Evolutionary conservation across 345 rosid genomes (phyloP).

Genomic region (Hevea brasiliensis): DNA sequence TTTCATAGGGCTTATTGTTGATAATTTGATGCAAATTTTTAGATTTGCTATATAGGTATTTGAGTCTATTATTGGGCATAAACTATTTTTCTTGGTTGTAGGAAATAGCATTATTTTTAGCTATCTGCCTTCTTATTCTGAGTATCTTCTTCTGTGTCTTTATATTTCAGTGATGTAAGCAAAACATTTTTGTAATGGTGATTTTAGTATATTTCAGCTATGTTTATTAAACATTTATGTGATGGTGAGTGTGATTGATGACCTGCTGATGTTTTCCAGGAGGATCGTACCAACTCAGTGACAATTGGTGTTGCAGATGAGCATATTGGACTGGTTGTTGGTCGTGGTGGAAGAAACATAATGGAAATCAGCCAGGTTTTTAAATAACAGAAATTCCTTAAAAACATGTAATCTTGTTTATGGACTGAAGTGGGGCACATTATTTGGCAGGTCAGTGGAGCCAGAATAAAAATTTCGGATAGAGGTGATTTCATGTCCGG

Average conservation of each 20-base stretch:
- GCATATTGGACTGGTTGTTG: constrained; percentile 91
- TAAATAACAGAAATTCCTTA: constrained; percentile 3
- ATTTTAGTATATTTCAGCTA: too few species aligned
- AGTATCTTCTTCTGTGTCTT: neutral
- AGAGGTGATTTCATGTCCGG: constrained; percentile 95
- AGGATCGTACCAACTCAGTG: constrained; percentile 63
- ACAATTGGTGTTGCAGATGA: constrained; percentile 90
- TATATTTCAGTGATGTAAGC: neutral
- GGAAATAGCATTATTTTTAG: neutral
- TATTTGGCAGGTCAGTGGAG: constrained; percentile 75
- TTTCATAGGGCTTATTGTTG: neutral
- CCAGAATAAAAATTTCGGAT: constrained; percentile 90
- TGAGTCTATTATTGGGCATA: neutral
- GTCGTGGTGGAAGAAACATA: constrained; percentile 96
- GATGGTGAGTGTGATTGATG: neutral
- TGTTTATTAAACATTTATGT: neutral
- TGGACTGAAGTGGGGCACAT: constrained; percentile 14
- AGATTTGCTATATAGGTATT: neutral
- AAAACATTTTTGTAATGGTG: too few species aligned
- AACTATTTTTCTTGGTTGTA: neutral
- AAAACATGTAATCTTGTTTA: neutral
- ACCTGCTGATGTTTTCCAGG: constrained; percentile 49
- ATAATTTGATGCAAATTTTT: neutral
- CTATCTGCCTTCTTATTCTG: neutral
- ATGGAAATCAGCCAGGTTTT: constrained; percentile 92